Base-by-base conservation (phyloP, 2,329 filamentous ascomycete genomes). In the Rhytidhysteron rufulum region DNA sequence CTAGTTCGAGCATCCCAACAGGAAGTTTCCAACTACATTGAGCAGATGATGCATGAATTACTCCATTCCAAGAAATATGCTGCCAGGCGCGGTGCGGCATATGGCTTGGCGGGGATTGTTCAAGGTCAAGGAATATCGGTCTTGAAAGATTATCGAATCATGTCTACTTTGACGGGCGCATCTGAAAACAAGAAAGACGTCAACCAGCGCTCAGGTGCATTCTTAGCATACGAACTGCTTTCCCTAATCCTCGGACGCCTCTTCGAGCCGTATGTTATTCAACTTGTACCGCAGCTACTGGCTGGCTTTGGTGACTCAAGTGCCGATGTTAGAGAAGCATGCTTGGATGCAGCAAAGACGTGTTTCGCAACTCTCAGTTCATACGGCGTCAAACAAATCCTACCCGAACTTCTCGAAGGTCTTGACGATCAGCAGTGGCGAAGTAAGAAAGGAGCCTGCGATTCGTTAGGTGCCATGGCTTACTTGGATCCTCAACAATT, bases 371-470 rank as follows among this genome's bases (percentile, higher is more conserved):
- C 83, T 53, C 71, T 98, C 41, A 97, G 89, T 67, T 97, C 93
- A 0, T 98, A 87, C 55, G 93, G 93, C 64, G 94, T 98, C 43
- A 95, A 95, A 69, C 79, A 93, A 59, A 90, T 98, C 48, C 73
- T 98, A 49, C 93, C 93, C 3, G 95, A 87, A 10, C 78, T 98
- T 6, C 78, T 98, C 2, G 83, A 93, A 49, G 93, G 94, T 42
- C 79, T 98, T 8, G 90, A 97, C 49, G 93, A 98, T 49, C 82
- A 87, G 39, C 91, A 97, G 65, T 98, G 93, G 93, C 85, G 93
- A 58, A 97, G 89, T 70, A 97, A 98, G 69, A 95, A 95, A 71
- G 93, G 94, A 53, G 93, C 93, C 39, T 98, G 93, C 60, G 93
- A 98, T 62, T 83, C 95, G 19, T 78, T 98, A 11, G 93, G 93